Evolutionary conservation across 495 filamentous ascomycete species (phyloP).

Genomic region (Geoglossum glabrum): DNA sequence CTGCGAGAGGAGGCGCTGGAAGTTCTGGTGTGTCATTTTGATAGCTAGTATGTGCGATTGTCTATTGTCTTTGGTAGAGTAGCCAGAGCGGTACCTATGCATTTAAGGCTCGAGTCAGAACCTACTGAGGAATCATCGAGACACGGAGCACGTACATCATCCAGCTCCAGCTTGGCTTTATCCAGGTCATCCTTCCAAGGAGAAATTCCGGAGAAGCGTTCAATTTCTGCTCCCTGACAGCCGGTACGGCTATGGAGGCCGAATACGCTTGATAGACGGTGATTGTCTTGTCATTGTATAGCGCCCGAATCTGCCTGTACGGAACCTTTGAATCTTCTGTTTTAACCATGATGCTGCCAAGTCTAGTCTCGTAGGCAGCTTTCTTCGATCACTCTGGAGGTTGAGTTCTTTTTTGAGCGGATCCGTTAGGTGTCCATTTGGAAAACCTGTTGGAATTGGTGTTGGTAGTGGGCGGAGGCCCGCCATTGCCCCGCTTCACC

Average conservation of each 20-base stretch:
- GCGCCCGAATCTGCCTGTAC: conserved; percentile 29
- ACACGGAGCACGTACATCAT: conserved; percentile 26
- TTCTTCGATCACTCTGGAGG: no score
- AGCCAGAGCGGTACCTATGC: conserved; percentile 28
- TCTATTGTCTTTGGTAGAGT: conserved; percentile 25
- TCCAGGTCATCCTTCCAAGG: conserved; percentile 41
- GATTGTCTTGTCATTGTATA: conserved; percentile 26
- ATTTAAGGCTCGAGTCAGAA: conserved; percentile 4
- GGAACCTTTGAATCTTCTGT: conserved; percentile 5
- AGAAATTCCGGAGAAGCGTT: conserved; percentile 30
- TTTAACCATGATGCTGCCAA: not conserved
- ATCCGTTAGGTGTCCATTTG: no score
- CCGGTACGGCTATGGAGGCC: conserved; percentile 29
- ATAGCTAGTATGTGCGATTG: conserved; percentile 36
- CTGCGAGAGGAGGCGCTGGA: conserved; percentile 20
- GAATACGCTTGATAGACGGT: conserved; percentile 46
- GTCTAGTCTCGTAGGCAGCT: not conserved
- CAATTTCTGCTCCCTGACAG: conserved; percentile 23
- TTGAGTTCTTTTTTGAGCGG: no score
- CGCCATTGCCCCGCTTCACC: no score
- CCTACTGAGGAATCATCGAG: conserved; percentile 8
- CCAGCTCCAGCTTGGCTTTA: conserved; percentile 45
- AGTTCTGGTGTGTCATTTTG: conserved; percentile 25
- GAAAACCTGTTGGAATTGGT: no score
- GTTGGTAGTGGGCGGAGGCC: no score